Percentiles rank a stretch among this genome's conserved stretches.
Conservation (phyloP, 306 rosid genomes). For the Vigna unguiculata region DNA sequence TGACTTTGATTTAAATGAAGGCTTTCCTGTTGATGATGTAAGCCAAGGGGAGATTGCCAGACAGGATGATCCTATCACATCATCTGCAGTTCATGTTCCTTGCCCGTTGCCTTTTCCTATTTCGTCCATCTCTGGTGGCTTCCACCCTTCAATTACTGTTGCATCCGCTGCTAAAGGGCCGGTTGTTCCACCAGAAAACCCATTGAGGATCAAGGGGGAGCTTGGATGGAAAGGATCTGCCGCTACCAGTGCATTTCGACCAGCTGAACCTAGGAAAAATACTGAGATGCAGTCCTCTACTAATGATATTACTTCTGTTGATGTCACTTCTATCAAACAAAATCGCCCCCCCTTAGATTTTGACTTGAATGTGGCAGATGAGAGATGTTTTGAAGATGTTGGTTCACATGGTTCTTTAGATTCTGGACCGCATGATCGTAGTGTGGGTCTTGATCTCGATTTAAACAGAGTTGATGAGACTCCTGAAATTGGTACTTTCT, state of each 20-base stretch:
- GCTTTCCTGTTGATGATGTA: slow-evolving; percentile 79
- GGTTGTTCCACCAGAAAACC: slow-evolving; percentile 76
- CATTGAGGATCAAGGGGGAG: slow-evolving; percentile 68
- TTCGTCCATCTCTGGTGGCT: slow-evolving; percentile 67
- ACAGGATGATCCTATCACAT: slow-evolving; percentile 54
- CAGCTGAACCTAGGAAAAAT: slow-evolving; percentile 89
- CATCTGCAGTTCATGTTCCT: slow-evolving; percentile 62
- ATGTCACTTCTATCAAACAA: slow-evolving; percentile 56
- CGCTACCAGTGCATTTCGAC: slow-evolving; percentile 95
- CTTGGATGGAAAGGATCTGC: slow-evolving; percentile 99
- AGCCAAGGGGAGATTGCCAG: slow-evolving; percentile 64
- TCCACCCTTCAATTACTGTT: slow-evolving; percentile 78
- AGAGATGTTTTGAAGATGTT: slow-evolving; percentile 72
- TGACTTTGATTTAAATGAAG: slow-evolving; percentile 95
- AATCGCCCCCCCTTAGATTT: slow-evolving; percentile 79
- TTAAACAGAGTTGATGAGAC: slow-evolving; percentile 81
- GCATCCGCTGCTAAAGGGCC: slow-evolving; percentile 95
- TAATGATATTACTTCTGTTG: slow-evolving; percentile 53
- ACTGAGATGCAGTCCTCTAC: slow-evolving; percentile 52
- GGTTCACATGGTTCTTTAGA: slow-evolving; percentile 55
- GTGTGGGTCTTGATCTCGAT: slow-evolving; percentile 89
- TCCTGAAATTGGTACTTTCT: slow-evolving; percentile 60
- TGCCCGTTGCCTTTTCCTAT: slow-evolving; percentile 69
- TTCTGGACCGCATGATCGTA: slow-evolving; percentile 62
- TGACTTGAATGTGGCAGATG: slow-evolving; percentile 83